Evolutionary conservation across 805 yeast species (phyloP), one percentile per base, ranked within the genome.

Genomic region (Barnettozyma pratensis): DNA sequence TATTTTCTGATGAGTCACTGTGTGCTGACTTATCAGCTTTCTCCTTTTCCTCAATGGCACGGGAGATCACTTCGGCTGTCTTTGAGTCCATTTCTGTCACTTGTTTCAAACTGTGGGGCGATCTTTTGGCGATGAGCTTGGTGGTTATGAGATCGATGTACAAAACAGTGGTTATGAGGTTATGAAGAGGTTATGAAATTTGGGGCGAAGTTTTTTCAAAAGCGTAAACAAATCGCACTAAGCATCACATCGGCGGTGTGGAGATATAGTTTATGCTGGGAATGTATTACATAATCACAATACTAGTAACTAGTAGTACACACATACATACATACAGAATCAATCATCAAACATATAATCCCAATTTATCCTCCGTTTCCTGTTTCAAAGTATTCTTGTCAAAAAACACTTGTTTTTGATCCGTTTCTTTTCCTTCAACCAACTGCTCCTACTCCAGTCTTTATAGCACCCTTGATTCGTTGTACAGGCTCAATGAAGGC

Each of bases 1-100:
- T 91, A 91, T 29, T 43, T 19, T 45, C 90, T 88, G 11, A 89
- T 82, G 60, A 91, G 91, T 34, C 44, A 19, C 19, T 19, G 19
- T 19, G 19, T 19, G 19, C 19, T 19, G 19, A 19, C 19, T 19
- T 19, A 29, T 51, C 56, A 12, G 45, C 46, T 47, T 53, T 45
- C 29, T 47, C 78, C 83, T 47, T 67, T 69, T 51, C 60, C 52
- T 56, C 54, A 43, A 56, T 50, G 14, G 58, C 63, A 12, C 50
- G 56, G 7, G 60, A 56, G 30, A 51, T 61, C 14, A 56, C 63
- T 30, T 57, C 61, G 8, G 59, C 66, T 10, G 56, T 45, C 40
- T 42, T 54, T 10, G 54, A 41, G 25, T 47, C 58, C 48, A 53
- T 50, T 8, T 27, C 38, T 37, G 47, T 37, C 32, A 44, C 38